These are phyloP conservation scores for Austroboletus eburneus DNA, from an alignment of 768 basidiomycete genomes.

Conservation along the genomic window DNA sequence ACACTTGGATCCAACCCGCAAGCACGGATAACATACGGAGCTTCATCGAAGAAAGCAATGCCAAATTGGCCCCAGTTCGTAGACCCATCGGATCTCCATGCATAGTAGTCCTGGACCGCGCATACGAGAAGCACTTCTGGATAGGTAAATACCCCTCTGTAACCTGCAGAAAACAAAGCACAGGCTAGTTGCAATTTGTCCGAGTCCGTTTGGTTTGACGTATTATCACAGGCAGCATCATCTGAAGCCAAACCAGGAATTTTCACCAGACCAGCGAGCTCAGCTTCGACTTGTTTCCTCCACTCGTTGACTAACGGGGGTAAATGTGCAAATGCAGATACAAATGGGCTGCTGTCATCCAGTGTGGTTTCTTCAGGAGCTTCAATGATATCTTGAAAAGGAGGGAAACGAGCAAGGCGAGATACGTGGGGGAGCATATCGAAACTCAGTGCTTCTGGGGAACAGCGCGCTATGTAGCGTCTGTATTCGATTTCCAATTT, in stretches of 20 bases:
- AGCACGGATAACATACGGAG: constrained; percentile 6
- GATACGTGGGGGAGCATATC: not conserved
- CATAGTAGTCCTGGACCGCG: not conserved
- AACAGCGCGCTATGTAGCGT: not conserved
- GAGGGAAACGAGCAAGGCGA: not conserved
- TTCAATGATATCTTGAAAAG: not conserved
- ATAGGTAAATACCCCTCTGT: not conserved
- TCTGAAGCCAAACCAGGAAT: not conserved
- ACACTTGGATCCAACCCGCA: constrained; percentile 11
- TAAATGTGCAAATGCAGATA: constrained; percentile 3
- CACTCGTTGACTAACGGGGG: not conserved
- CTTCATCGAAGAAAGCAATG: constrained; percentile 8
- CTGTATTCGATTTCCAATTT: not conserved
- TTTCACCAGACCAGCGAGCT: not conserved
- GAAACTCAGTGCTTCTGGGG: not conserved
- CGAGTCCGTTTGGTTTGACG: not conserved
- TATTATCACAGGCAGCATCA: not conserved
- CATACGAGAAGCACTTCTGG: not conserved
- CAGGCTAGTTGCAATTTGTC: not conserved
- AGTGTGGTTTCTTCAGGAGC: not conserved
- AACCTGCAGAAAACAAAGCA: not conserved
- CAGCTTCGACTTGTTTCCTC: not conserved
- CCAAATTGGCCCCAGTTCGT: not conserved
- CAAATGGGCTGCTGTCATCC: not conserved
- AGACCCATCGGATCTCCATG: too few relatives aligned